These are phyloP conservation scores for Urochloa ruziziensis DNA, from an alignment of 176 grass and related monocot species.

Conservation along the genomic window DNA sequence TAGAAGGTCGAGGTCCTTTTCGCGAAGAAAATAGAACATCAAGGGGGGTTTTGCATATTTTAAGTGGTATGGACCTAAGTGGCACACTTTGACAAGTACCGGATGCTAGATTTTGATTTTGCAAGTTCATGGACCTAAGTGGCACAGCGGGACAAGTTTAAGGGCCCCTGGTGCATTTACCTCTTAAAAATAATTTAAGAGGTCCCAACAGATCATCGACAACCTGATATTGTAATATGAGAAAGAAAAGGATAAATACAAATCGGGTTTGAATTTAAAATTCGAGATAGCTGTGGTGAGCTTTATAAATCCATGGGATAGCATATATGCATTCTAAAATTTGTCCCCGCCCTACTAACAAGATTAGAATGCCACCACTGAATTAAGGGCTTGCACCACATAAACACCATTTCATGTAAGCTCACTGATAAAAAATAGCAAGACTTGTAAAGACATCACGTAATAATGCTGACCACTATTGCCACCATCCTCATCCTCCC, in stretches of 20 bases:
- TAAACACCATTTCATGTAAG: not conserved
- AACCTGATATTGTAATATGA: not conserved
- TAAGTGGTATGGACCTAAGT: too few relatives aligned
- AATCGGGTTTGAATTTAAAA: not conserved
- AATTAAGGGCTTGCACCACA: constrained; percentile 2
- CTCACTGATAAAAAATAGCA: not conserved
- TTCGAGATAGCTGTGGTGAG: not conserved
- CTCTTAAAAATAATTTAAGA: not conserved
- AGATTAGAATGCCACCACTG: not conserved
- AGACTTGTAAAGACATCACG: not conserved
- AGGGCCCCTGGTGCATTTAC: too few relatives aligned
- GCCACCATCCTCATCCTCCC: constrained; percentile 18
- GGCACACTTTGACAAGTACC: too few relatives aligned
- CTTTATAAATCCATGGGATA: not conserved
- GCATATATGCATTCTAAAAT: not conserved
- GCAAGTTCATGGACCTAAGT: too few relatives aligned
- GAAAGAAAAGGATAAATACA: not conserved
- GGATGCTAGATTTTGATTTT: too few relatives aligned
- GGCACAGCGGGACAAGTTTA: too few relatives aligned
- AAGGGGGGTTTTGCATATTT: too few relatives aligned
- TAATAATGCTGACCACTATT: constrained; percentile 21
- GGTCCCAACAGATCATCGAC: not conserved
- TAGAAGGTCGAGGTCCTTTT: too few relatives aligned
- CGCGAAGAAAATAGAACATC: too few relatives aligned
- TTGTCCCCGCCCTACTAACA: not conserved